Conservation (phyloP, 139 green algal species). For the Volvox africanus region DNA sequence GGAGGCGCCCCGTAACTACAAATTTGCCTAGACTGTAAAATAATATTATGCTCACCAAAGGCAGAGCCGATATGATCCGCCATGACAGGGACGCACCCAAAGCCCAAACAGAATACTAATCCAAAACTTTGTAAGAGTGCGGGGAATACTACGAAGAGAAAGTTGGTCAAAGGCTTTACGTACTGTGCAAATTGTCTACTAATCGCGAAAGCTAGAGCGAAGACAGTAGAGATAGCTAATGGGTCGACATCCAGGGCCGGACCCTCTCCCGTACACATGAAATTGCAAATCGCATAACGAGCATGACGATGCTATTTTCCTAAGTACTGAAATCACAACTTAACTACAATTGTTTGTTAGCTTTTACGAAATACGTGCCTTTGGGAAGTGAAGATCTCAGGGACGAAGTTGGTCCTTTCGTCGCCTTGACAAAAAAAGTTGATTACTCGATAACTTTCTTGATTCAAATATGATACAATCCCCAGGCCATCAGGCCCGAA, state of each 20-base stretch:
- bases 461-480: background rate
- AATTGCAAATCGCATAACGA: too few relatives aligned
- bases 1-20: background rate
- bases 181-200: background rate
- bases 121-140: slow-evolving; percentile 12
- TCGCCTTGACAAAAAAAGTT: too few relatives aligned
- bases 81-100: slow-evolving; percentile 24
- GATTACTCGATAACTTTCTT: too few relatives aligned
- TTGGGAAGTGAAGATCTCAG: too few relatives aligned
- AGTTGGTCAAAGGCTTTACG: background rate
- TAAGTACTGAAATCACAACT: too few relatives aligned
- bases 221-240: background rate
- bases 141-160: background rate
- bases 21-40: background rate
- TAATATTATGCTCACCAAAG: slow-evolving; percentile 22
- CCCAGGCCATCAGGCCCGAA: background rate
- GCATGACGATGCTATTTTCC: too few relatives aligned
- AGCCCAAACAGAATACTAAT: background rate
- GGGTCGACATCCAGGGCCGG: background rate
- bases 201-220: background rate
- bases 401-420: too few relatives aligned
- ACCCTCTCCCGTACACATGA: too few relatives aligned
- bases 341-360: too few relatives aligned
- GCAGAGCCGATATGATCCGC: slow-evolving; percentile 40
- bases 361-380: too few relatives aligned